Evolutionary conservation across 2,329 filamentous ascomycete species (phyloP).

Genomic region (Pseudogymnoascus sp.): DNA sequence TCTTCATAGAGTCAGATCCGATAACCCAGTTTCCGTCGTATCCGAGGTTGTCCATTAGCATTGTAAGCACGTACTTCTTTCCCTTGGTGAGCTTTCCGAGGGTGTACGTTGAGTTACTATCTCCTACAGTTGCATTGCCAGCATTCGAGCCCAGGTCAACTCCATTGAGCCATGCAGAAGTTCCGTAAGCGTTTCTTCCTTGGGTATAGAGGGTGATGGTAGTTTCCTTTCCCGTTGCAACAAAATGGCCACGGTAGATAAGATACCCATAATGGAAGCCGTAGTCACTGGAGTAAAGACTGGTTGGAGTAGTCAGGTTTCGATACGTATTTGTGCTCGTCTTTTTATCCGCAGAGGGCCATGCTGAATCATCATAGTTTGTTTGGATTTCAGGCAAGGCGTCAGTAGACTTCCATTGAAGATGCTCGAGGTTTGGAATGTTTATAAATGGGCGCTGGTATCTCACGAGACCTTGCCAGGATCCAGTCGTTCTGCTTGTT

Average conservation of each 20-base stretch:
- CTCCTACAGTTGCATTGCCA: constrained; percentile 41
- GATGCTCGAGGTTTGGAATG: constrained; percentile 47
- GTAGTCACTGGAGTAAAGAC: constrained; percentile 63
- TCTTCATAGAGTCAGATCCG: constrained; percentile 53
- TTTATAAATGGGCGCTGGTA: constrained; percentile 41
- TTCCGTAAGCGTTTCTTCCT: constrained; percentile 60
- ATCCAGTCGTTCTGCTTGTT: constrained; percentile 36
- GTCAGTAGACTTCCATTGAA: constrained; percentile 62
- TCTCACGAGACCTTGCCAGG: constrained; percentile 41
- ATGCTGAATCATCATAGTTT: constrained; percentile 59
- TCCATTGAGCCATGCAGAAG: constrained; percentile 56
- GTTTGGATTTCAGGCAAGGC: constrained; percentile 57
- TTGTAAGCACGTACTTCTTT: constrained; percentile 52
- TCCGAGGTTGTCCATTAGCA: constrained; percentile 65
- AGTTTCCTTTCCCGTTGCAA: constrained; percentile 51
- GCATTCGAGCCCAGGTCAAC: constrained; percentile 55
- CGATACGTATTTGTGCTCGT: constrained; percentile 12
- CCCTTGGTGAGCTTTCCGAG: constrained; percentile 44
- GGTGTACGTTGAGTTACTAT: constrained; percentile 47
- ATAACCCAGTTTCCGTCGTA: constrained; percentile 57
- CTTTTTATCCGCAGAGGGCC: constrained; percentile 44
- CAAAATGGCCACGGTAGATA: constrained; percentile 62
- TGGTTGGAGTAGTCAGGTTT: constrained; percentile 50
- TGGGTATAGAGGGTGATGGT: constrained; percentile 50
- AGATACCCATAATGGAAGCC: constrained; percentile 62